Conservation (phyloP, 768 basidiomycete genomes). For the Steccherinum ochraceum region DNA sequence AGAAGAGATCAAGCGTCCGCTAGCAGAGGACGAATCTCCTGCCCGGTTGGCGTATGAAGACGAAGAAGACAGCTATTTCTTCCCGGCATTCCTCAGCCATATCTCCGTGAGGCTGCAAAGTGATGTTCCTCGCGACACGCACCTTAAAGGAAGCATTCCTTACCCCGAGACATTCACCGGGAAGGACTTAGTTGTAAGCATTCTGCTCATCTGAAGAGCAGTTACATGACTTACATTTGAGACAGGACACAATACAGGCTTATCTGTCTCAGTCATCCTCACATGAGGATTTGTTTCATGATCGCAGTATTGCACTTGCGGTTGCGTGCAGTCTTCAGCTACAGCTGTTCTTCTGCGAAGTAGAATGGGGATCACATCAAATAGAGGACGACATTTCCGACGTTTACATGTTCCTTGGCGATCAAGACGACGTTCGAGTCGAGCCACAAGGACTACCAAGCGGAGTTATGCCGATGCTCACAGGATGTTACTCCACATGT, state of each 20-base stretch:
- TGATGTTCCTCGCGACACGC: conserved; percentile 79
- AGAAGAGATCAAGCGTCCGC: conserved; percentile 28
- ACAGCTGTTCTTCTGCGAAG: conserved; percentile 94
- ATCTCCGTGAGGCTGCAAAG: conserved; percentile 86
- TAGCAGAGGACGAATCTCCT: conserved; percentile 40
- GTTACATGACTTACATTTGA: conserved; percentile 1
- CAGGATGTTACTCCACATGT: conserved; percentile 83
- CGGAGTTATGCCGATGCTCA: conserved; percentile 84
- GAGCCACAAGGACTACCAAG: conserved; percentile 77
- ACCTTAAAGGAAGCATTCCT: conserved; percentile 90
- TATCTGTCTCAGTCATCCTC: conserved; percentile 77
- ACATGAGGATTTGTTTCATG: conserved; percentile 66
- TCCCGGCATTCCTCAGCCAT: conserved; percentile 81
- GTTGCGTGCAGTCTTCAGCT: conserved; percentile 88
- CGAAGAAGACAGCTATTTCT: conserved; percentile 75
- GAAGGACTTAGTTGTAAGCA: conserved; percentile 84
- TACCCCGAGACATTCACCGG: conserved; percentile 91
- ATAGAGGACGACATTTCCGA: conserved; percentile 87
- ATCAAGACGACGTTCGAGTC: conserved; percentile 55
- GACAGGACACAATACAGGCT: conserved; percentile 79
- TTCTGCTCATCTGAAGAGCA: conserved; percentile 1
- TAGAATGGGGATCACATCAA: conserved; percentile 84
- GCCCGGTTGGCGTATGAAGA: conserved; percentile 46
- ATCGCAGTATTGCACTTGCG: conserved; percentile 77
- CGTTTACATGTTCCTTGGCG: conserved; percentile 90